Evolutionary conservation across 495 filamentous ascomycete species (phyloP), one percentile per base, ranked within the genome.

Genomic region (Podospora pseudopauciseta): DNA sequence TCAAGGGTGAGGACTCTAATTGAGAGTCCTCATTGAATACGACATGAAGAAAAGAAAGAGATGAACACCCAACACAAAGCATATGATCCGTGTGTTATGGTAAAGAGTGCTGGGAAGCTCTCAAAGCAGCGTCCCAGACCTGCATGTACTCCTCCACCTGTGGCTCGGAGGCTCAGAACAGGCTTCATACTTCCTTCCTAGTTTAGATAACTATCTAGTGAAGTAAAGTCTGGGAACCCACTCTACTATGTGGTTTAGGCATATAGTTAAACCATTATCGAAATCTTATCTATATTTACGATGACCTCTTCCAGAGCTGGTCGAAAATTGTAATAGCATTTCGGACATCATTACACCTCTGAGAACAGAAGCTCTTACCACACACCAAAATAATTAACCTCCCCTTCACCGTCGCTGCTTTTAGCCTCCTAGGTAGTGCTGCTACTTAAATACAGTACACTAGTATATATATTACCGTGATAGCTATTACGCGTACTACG

Each of bases 381-480:
- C 0, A 3, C 57, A 16, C 9, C 59, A 32, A 30, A 9, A 39
- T 61, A 19, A 28, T 44, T 13, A 60, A 7, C 15, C 28, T 49
- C 18, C 49, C n/a, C 18, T 56, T 56, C 28, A 6, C 15, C 27
- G 4, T 60, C 58, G 16, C 63, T 49, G 34, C 64, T 23, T 20
- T 70, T 20, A 49, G 30, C 27, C 57, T 70, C 27, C n/a, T 60
- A 3, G 65, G 67, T 53, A 56, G 4, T 23, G 69, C 26, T 5
- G 28, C 63, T 55, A 67, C 66, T 20, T 66, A 71, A 61, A 57
- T 58, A 30, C 68, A 71, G 63, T 72, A 71, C 62, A 70, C 68
- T 15, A 64, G 64, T 57, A 72, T 67, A n/a, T 60, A 32, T 2
- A 23, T 70, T 1, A 11, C 61, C 2, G 65, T 64, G 1, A 67